These are phyloP conservation scores for Canavalia gladiata DNA, from an alignment of 306 rosid genomes.

Conservation along the genomic window DNA sequence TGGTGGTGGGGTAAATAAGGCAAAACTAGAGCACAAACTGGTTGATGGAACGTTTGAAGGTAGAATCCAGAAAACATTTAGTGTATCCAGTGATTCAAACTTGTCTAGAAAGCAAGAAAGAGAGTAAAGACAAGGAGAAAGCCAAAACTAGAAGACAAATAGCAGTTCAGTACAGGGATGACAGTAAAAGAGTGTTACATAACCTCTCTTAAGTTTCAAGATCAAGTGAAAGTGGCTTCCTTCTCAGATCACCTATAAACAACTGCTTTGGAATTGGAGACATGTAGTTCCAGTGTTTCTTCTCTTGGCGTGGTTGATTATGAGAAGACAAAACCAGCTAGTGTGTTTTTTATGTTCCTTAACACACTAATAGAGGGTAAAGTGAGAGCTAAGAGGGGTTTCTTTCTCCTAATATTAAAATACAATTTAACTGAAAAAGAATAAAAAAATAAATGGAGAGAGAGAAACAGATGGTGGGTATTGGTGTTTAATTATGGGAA, in stretches of 20 bases:
- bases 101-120: slow-evolving; percentile 21
- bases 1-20: background rate
- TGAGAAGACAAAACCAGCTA: slow-evolving; percentile 53
- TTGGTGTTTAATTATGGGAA: slow-evolving; percentile 69
- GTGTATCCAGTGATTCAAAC: slow-evolving; percentile 26
- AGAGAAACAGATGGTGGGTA: slow-evolving; percentile 55
- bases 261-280: slow-evolving; percentile 60
- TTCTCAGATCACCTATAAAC: slow-evolving; percentile 43
- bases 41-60: too few relatives aligned
- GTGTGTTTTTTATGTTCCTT: slow-evolving; percentile 48
- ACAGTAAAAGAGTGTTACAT: slow-evolving; percentile 33
- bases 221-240: slow-evolving; percentile 46
- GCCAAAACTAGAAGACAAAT: slow-evolving; percentile 40
- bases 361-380: slow-evolving; percentile 44
- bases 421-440: slow-evolving; percentile 27
- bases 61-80: too few relatives aligned
- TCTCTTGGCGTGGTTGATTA: slow-evolving; percentile 53
- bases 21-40: too few relatives aligned
- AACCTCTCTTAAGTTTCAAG: slow-evolving; percentile 49
- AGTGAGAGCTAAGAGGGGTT: slow-evolving; percentile 33
- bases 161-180: slow-evolving; percentile 29
- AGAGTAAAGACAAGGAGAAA: slow-evolving; percentile 31
- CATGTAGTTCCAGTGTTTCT: slow-evolving; percentile 50
- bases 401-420: background rate
- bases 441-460: slow-evolving; percentile 39